These are phyloP conservation scores for Decorospora gaudefroyi DNA, from an alignment of 2,329 filamentous ascomycete species.

Conservation along the genomic window DNA sequence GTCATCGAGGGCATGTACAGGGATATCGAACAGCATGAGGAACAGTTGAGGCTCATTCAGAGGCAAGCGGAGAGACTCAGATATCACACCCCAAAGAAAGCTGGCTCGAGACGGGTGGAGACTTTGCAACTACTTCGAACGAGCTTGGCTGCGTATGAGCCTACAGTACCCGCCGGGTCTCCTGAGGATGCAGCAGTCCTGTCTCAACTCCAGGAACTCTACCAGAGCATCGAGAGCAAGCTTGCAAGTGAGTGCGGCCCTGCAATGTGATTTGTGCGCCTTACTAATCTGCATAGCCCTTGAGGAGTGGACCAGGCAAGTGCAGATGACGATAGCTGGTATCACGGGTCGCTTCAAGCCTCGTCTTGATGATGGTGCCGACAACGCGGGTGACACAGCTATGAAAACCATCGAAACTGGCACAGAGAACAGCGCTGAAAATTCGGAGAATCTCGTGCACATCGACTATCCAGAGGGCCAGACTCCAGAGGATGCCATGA, in stretches of 20 bases:
- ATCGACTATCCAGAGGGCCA: conserved; percentile 25
- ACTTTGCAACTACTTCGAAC: conserved; percentile 48
- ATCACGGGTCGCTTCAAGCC: conserved; percentile 55
- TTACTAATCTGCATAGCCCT: conserved; percentile 45
- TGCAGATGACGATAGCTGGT: conserved; percentile 49
- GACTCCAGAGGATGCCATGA: conserved; percentile 28
- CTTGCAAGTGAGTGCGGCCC: conserved; percentile 29
- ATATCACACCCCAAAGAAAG: conserved; percentile 36
- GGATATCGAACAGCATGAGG: conserved; percentile 43
- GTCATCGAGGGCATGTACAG: conserved; percentile 55
- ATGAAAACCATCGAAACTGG: background rate
- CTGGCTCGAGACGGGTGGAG: conserved; percentile 39
- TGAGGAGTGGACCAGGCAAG: conserved; percentile 50
- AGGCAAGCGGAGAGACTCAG: conserved; percentile 45
- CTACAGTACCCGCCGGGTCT: conserved; percentile 18
- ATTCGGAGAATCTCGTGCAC: background rate
- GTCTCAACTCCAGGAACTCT: conserved; percentile 35
- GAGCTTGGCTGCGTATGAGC: conserved; percentile 44
- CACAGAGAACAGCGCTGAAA: conserved; percentile 34
- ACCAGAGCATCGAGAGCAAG: conserved; percentile 41
- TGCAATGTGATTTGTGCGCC: background rate
- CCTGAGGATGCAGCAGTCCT: conserved; percentile 30
- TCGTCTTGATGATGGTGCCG: conserved; percentile 44
- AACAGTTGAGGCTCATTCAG: conserved; percentile 40
- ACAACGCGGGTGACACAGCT: conserved; percentile 3